phyloP scores from a whole-genome alignment of 495 filamentous ascomycete genomes.

The Penicillium pancosmium region DNA sequence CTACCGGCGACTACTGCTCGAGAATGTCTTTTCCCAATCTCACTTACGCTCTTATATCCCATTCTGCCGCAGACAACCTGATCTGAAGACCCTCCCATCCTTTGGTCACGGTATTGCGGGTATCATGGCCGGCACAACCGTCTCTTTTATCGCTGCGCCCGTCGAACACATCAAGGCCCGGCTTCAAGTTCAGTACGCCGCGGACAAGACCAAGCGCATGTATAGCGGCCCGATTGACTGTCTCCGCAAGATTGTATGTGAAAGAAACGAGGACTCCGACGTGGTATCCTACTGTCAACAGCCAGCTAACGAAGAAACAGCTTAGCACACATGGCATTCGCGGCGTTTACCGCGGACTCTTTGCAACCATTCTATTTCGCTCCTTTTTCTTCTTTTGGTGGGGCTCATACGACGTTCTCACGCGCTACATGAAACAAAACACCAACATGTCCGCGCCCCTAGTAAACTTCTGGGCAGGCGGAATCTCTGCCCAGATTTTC shows the following conservation, averaged over 20 bases:
- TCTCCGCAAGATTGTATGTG: constrained; percentile 64
- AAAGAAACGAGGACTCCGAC: neutral
- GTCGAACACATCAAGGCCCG: constrained; percentile 96
- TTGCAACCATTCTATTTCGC: constrained; percentile 84
- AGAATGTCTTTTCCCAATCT: constrained; percentile 72
- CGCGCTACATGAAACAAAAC: constrained; percentile 61
- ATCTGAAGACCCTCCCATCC: constrained; percentile 61
- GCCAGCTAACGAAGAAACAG: constrained; percentile 28
- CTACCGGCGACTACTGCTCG: constrained; percentile 79
- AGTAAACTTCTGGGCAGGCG: constrained; percentile 97
- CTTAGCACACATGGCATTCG: constrained; percentile 65
- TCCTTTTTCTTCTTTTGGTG: constrained; percentile 98
- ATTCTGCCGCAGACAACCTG: constrained; percentile 32
- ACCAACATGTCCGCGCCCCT: constrained; percentile 76
- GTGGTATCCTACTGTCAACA: neutral
- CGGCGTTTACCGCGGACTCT: constrained; percentile 83
- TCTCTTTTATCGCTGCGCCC: constrained; percentile 88
- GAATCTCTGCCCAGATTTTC: constrained; percentile 87
- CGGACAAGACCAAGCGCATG: constrained; percentile 68
- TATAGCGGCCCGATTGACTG: constrained; percentile 91
- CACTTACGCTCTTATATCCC: constrained; percentile 42
- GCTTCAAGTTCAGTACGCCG: constrained; percentile 88
- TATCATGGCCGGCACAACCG: constrained; percentile 83
- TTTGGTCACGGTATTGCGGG: constrained; percentile 87
- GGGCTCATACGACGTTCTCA: constrained; percentile 86